Conservation (phyloP, 2,329 filamentous ascomycete species). For the Diplodia intermedia region DNA sequence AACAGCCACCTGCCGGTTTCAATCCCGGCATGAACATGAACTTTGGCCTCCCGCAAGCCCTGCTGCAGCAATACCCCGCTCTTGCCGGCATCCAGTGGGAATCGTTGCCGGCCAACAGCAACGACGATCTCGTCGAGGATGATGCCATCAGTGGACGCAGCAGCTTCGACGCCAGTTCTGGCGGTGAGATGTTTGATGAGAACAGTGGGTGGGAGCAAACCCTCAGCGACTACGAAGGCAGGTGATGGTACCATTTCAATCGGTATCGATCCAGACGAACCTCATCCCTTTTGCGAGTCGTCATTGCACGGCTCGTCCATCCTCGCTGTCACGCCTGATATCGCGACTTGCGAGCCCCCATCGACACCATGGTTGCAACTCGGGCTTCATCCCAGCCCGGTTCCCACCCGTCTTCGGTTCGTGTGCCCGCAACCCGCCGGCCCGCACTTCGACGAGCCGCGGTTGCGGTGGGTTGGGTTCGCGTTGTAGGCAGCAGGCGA, state of each 20-base stretch:
- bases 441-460: background rate
- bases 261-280: background rate
- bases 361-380: background rate
- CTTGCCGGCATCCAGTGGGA: slow-evolving; percentile 90
- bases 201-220: slow-evolving; percentile 52
- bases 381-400: slow-evolving; percentile 5
- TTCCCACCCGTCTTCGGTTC: background rate
- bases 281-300: background rate
- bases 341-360: background rate
- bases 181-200: slow-evolving; percentile 72
- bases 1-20: slow-evolving; percentile 26
- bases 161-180: slow-evolving; percentile 79
- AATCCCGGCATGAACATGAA: slow-evolving; percentile 46
- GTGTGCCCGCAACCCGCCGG: too few species aligned
- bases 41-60: slow-evolving; percentile 77
- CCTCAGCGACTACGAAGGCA: slow-evolving; percentile 29
- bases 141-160: slow-evolving; percentile 73
- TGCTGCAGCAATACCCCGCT: slow-evolving; percentile 91
- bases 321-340: slow-evolving; percentile 5
- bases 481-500: background rate
- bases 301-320: slow-evolving; percentile 6
- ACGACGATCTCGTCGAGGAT: slow-evolving; percentile 44
- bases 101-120: slow-evolving; percentile 69
- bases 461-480: background rate
- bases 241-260: background rate